Evolutionary conservation across 1,139 yeast species (phyloP).

Genomic region (Taphrina communis): DNA sequence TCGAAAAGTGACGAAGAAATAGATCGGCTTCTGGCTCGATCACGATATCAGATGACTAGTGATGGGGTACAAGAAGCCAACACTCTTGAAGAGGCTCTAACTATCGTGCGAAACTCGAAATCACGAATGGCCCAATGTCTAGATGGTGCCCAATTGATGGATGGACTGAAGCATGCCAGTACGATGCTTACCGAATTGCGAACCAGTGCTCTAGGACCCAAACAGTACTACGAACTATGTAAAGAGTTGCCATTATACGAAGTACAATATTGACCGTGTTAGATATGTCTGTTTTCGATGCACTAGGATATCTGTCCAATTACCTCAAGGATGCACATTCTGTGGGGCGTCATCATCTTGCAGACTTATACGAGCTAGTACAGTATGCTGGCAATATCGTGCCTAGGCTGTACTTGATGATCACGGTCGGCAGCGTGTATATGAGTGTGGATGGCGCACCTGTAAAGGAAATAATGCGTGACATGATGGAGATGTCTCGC

Average conservation of each 20-base stretch:
- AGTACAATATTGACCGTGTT: neutral
- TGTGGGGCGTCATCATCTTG: constrained; percentile 66
- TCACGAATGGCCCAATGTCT: constrained; percentile 77
- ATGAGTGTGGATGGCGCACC: constrained; percentile 74
- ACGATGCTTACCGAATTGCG: constrained; percentile 81
- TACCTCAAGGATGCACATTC: constrained; percentile 72
- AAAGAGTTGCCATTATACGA: constrained; percentile 51
- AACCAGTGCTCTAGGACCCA: constrained; percentile 77
- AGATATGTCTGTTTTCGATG: constrained; percentile 69
- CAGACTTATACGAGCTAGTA: constrained; percentile 90
- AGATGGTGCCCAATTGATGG: constrained; percentile 75
- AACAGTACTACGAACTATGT: constrained; percentile 91
- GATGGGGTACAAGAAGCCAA: constrained; percentile 29
- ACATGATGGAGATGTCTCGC: constrained; percentile 96
- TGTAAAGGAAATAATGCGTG: constrained; percentile 83
- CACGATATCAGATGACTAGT: constrained; percentile 25
- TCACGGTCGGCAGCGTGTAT: constrained; percentile 73
- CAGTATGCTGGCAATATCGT: constrained; percentile 88
- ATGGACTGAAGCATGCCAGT: constrained; percentile 86
- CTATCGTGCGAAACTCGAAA: constrained; percentile 71
- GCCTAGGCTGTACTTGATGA: constrained; percentile 91
- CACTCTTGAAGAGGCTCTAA: constrained; percentile 60
- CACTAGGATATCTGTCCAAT: constrained; percentile 70
- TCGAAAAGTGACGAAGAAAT: constrained; percentile 14
- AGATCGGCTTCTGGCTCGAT: constrained; percentile 29